Percentiles rank a stretch among this genome's conserved stretches.
Conservation (phyloP, 768 basidiomycete genomes). For the Rhizopogon sp. region DNA sequence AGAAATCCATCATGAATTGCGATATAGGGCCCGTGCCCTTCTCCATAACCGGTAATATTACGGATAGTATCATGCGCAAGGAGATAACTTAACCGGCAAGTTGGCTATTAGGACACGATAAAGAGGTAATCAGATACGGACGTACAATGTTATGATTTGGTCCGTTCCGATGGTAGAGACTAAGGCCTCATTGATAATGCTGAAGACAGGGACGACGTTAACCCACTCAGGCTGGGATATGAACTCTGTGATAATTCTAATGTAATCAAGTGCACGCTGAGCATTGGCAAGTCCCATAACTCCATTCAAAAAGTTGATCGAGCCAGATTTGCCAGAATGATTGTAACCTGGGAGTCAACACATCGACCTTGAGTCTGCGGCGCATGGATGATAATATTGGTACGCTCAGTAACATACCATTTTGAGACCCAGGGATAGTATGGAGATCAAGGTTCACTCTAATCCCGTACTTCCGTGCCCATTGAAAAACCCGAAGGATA, state of each 20-base stretch:
- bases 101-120: background rate
- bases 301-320: conserved; percentile 58
- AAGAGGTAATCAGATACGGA: conserved; percentile 1
- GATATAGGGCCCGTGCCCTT: conserved; percentile 52
- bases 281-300: conserved; percentile 88
- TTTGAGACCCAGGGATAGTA: conserved; percentile 75
- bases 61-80: conserved; percentile 61
- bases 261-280: conserved; percentile 69
- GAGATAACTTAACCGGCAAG: conserved; percentile 40
- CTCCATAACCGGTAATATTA: conserved; percentile 67
- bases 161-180: conserved; percentile 47
- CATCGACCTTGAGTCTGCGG: background rate
- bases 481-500: conserved; percentile 67
- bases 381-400: background rate
- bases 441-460: conserved; percentile 80
- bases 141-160: conserved; percentile 57
- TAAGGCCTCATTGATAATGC: conserved; percentile 62
- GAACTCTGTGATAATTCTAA: conserved; percentile 75
- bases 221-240: conserved; percentile 71
- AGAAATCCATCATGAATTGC: conserved; percentile 63
- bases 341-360: conserved; percentile 38
- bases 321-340: conserved; percentile 57
- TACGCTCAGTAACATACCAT: conserved; percentile 36
- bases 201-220: conserved; percentile 56
- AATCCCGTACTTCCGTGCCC: conserved; percentile 90